These are phyloP conservation scores for Monosporascus ibericus DNA, from an alignment of 2,329 filamentous ascomycete species.

Conservation along the genomic window DNA sequence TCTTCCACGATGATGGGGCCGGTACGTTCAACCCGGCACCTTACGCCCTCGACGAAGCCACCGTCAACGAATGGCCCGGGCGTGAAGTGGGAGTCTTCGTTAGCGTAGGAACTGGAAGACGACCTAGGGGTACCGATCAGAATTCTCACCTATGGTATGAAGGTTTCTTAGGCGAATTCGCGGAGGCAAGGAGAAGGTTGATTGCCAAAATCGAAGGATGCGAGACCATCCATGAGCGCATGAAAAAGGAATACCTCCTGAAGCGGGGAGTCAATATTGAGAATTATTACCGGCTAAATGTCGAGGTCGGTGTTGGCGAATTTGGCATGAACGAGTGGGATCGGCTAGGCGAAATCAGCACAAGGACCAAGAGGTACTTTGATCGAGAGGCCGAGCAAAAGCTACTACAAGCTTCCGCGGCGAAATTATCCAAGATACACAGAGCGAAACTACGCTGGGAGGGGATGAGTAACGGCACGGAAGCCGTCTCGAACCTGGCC, in stretches of 20 bases:
- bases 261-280: conserved; percentile 77
- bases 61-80: conserved; percentile 90
- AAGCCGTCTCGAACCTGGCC: conserved; percentile 34
- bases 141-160: conserved; percentile 86
- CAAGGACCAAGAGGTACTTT: conserved; percentile 80
- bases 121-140: conserved; percentile 59
- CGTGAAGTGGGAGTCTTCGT: conserved; percentile 88
- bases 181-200: conserved; percentile 77
- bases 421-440: conserved; percentile 78
- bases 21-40: conserved; percentile 91
- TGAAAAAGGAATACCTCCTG: conserved; percentile 71
- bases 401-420: conserved; percentile 70
- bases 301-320: conserved; percentile 91
- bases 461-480: conserved; percentile 35
- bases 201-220: conserved; percentile 94
- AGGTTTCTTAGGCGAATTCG: conserved; percentile 85
- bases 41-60: conserved; percentile 80
- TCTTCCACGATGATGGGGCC: conserved; percentile 87
- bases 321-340: conserved; percentile 99
- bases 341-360: conserved; percentile 89
- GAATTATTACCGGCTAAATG: conserved; percentile 94
- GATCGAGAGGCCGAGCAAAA: conserved; percentile 65
- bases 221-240: conserved; percentile 81
- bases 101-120: conserved; percentile 88
- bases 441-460: conserved; percentile 67